A percentile compares a stretch with the other conserved stretches of the same genome.
Conservation (phyloP, 2,329 filamentous ascomycete species). For the Canariomyces notabilis region DNA sequence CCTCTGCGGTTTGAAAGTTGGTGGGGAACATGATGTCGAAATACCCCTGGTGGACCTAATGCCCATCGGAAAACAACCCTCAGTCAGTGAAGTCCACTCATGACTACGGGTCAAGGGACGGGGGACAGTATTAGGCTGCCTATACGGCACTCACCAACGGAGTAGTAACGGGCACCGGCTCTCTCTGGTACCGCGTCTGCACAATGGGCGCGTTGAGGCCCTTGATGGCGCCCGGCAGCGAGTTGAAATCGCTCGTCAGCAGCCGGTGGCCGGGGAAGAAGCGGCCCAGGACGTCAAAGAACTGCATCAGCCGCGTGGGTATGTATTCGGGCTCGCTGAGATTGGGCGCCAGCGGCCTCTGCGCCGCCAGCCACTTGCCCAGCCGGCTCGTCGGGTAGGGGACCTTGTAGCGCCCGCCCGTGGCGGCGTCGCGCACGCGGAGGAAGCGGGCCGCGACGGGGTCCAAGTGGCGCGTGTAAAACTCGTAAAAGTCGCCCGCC, state of each 20-base stretch:
- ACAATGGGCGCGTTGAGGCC: conserved; percentile 93
- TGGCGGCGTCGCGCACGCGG: conserved; percentile 74
- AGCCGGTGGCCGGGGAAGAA: conserved; percentile 90
- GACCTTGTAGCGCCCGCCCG: conserved; percentile 57
- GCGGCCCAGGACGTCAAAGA: conserved; percentile 83
- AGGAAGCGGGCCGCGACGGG: conserved; percentile 78
- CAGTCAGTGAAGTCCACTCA: background rate
- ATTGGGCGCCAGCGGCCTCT: conserved; percentile 67
- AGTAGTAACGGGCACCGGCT: conserved; percentile 83
- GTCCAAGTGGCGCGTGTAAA: conserved; percentile 77
- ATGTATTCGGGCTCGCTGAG: conserved; percentile 86
- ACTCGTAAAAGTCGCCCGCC: conserved; percentile 88
- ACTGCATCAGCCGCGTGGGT: conserved; percentile 90
- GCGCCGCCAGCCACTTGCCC: conserved; percentile 56
- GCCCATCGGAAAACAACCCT: no score
- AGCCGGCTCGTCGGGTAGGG: conserved; percentile 51
- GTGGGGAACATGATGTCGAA: conserved; percentile 99
- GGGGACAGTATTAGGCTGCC: background rate
- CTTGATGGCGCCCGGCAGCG: conserved; percentile 72
- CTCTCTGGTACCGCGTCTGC: conserved; percentile 84
- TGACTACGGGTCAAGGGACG: background rate
- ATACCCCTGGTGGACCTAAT: conserved; percentile 90
- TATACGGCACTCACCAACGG: conserved; percentile 64
- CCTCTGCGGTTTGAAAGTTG: conserved; percentile 84
- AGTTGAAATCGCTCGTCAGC: conserved; percentile 85